Percentiles rank a stretch among this genome's conserved stretches.
These are phyloP conservation scores for Leersia perrieri DNA, from an alignment of 176 grass and related monocot species.

Conservation along the genomic window DNA sequence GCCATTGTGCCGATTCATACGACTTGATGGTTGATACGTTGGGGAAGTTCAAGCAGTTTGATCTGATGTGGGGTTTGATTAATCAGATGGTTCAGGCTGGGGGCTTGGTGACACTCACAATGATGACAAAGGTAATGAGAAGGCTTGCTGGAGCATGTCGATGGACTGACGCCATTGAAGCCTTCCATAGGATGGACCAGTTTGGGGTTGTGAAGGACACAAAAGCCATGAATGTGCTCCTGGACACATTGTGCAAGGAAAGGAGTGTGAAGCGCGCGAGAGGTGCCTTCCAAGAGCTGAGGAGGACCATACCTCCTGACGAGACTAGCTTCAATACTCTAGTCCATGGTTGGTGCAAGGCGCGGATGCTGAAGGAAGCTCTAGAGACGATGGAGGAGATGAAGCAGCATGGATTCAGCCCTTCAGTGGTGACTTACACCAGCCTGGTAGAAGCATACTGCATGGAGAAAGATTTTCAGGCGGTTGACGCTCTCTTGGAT, in stretches of 20 bases:
- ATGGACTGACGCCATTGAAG: constrained; percentile 62
- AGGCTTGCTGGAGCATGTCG: constrained; percentile 60
- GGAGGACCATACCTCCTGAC: constrained; percentile 43
- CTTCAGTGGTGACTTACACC: constrained; percentile 78
- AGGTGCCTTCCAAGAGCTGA: constrained; percentile 59
- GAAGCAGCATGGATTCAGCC: constrained; percentile 57
- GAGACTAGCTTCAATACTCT: constrained; percentile 72
- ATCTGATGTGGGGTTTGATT: constrained; percentile 74
- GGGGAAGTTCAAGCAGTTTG: constrained; percentile 74
- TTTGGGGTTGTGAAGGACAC: constrained; percentile 75
- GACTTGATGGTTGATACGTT: constrained; percentile 70
- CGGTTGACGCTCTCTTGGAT: constrained; percentile 38
- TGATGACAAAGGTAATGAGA: constrained; percentile 82
- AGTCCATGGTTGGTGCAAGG: constrained; percentile 83
- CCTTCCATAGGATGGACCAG: constrained; percentile 47
- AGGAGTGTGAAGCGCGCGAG: constrained; percentile 73
- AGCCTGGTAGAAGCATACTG: constrained; percentile 82
- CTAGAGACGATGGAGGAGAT: constrained; percentile 61
- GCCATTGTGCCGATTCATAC: constrained; percentile 48
- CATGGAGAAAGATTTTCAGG: constrained; percentile 65
- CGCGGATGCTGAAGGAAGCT: constrained; percentile 60
- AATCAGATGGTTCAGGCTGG: constrained; percentile 53
- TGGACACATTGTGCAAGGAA: constrained; percentile 82
- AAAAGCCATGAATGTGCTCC: constrained; percentile 65
- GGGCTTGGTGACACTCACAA: constrained; percentile 55